phyloP scores from a whole-genome alignment of 345 rosid species.

The Kernera saxatilis region DNA sequence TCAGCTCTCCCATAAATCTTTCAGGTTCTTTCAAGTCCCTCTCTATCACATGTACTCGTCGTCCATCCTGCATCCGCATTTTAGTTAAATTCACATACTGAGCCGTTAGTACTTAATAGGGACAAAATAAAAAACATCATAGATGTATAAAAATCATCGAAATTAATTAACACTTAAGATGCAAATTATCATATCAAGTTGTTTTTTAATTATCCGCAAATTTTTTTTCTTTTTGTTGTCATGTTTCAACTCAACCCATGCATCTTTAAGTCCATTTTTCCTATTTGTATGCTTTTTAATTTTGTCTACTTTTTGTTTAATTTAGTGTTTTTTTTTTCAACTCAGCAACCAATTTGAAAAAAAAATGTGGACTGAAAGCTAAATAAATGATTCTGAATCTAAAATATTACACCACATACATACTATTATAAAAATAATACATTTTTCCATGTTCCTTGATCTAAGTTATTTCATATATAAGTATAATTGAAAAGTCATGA shows the following conservation, averaged over 20 bases:
- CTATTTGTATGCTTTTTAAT: neutral
- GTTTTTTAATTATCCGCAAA: neutral
- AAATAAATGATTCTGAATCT: neutral
- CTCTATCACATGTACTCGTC: slow-evolving; percentile 55
- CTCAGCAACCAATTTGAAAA: neutral
- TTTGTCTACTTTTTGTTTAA: neutral
- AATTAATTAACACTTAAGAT: neutral
- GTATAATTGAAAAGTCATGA: neutral
- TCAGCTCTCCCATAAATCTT: slow-evolving; percentile 60
- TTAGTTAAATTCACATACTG: neutral
- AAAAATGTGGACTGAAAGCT: neutral
- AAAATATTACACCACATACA: neutral
- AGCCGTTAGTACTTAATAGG: neutral
- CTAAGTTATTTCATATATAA: neutral
- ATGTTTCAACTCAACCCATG: neutral
- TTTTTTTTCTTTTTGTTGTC: neutral
- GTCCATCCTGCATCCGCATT: slow-evolving; percentile 49
- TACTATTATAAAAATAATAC: neutral
- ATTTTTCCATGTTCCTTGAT: neutral
- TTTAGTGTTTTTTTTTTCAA: neutral
- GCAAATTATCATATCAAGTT: neutral
- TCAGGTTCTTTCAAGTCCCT: slow-evolving; percentile 60
- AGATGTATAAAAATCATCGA: neutral
- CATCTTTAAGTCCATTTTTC: neutral
- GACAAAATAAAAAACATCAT: neutral